phyloP scores from a whole-genome alignment of 1,139 yeast species.

The Zygosaccharomyces pseudobailii region DNA sequence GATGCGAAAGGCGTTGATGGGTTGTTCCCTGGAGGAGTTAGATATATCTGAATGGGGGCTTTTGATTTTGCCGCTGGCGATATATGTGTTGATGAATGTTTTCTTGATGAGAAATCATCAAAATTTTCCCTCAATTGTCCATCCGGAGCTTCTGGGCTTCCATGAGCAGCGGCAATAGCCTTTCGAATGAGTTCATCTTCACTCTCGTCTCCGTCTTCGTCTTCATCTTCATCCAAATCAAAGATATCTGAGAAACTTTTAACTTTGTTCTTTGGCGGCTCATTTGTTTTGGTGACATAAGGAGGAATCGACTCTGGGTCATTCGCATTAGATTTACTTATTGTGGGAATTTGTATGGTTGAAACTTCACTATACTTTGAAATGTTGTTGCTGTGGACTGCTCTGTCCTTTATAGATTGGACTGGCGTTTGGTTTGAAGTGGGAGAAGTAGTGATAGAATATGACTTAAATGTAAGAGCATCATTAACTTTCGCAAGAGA shows the following conservation, averaged over 20 bases:
- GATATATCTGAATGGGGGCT: constrained; percentile 12
- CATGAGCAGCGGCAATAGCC: not conserved
- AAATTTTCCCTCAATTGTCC: not conserved
- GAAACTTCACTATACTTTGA: not conserved
- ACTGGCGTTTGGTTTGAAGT: no score
- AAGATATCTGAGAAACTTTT: constrained; percentile 21
- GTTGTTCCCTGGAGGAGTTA: constrained; percentile 7
- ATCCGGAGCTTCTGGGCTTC: not conserved
- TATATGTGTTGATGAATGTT: not conserved
- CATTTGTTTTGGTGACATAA: not conserved
- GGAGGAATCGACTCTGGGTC: not conserved
- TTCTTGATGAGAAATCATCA: not conserved
- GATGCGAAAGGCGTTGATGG: constrained; percentile 2
- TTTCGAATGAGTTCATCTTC: not conserved
- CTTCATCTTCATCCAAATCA: constrained; percentile 16
- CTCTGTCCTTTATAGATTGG: not conserved
- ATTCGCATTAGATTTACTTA: not conserved
- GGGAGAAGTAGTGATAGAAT: no score
- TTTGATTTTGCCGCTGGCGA: constrained; percentile 1
- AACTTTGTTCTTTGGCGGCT: constrained; percentile 10
- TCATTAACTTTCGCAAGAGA: no score
- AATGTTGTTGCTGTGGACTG: not conserved
- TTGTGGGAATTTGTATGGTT: not conserved
- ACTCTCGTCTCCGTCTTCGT: not conserved
- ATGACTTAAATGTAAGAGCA: no score